Base-by-base conservation (phyloP, 2,329 filamentous ascomycete species). In the Calonectria crousiana region DNA sequence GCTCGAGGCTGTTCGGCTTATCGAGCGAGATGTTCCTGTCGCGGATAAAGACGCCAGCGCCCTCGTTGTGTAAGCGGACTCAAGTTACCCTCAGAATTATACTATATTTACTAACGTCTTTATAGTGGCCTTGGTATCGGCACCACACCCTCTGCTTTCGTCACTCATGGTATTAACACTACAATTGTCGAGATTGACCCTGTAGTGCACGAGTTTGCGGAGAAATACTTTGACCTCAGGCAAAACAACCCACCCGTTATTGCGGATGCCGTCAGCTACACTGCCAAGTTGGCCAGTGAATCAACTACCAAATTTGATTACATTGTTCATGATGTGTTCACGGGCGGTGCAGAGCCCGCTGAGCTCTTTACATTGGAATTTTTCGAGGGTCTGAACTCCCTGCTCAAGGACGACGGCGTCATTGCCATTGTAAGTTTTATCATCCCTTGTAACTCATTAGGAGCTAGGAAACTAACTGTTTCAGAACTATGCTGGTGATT, bases 291-390 rank as follows among this genome's bases (percentile, higher is more conserved):
- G 62, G 86, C 87, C 69, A 81, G 85, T 66, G 78, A 85, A 34
- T 79, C 86, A 71, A 83, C 85, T 10, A 83, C 87, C 60, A 88
- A 88, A 34, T 99, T 94, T 83, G 93, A 98, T 86, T 98, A 98
- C 86, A 97, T 99, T 81, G 90, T 99, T 69, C 97, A 99, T 84
- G 97, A 99, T 79, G 97, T 99, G 30, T 99, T 99, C 84, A 99
- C 97, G 0, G 97, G 97, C 30, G 97, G 97, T 67, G 96, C 95
- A 0, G 97, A 98, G 84, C 97, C 97, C 0, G 92, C 96, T 3
- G 89, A 93, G 10, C 91, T 99, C 10, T 99, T 99, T 85, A 98
- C 96, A 0, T 84, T 92, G 6, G 93, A 97, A 79, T 98, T 99
- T 81, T 86, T 99, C 53, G 85, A 90, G 67, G 92, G 93, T 6